Percentiles rank a stretch among this genome's conserved stretches.
Evolutionary conservation across 2,329 filamentous ascomycete species (phyloP).

Genomic region (Ophiostoma triangulosporum): DNA sequence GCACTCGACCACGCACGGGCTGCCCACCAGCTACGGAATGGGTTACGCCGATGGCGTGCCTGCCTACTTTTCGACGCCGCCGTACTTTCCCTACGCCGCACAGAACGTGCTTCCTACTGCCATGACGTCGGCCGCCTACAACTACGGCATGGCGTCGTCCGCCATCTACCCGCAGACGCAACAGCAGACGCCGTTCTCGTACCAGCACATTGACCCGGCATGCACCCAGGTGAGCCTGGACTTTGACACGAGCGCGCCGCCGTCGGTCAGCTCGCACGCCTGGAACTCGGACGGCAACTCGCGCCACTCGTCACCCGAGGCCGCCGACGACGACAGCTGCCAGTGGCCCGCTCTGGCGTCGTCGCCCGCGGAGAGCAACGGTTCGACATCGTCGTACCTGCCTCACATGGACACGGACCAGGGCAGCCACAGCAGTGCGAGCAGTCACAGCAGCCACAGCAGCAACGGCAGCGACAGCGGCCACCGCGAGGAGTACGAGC

Average conservation of each 20-base stretch:
- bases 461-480: background rate
- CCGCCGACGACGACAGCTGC: conserved; percentile 37
- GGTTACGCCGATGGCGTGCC: conserved; percentile 17
- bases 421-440: background rate
- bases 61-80: conserved; percentile 16
- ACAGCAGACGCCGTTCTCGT: too few species aligned
- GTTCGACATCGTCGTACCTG: conserved; percentile 24
- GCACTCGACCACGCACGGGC: background rate
- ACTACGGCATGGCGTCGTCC: background rate
- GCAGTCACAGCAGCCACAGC: background rate
- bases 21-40: background rate
- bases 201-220: conserved; percentile 38
- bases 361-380: conserved; percentile 31
- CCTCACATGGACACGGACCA: background rate
- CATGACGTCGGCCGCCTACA: conserved; percentile 15
- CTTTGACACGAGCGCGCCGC: conserved; percentile 34
- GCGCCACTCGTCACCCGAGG: conserved; percentile 32
- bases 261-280: conserved; percentile 34
- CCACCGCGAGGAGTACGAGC: conserved; percentile 21
- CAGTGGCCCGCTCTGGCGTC: conserved; percentile 25
- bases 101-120: conserved; percentile 29
- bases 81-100: conserved; percentile 37
- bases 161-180: background rate
- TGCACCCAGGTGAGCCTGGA: conserved; percentile 36
- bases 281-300: conserved; percentile 38